These are phyloP conservation scores for Zopfia rhizophila DNA, from an alignment of 2,329 filamentous ascomycete species.

Conservation along the genomic window DNA sequence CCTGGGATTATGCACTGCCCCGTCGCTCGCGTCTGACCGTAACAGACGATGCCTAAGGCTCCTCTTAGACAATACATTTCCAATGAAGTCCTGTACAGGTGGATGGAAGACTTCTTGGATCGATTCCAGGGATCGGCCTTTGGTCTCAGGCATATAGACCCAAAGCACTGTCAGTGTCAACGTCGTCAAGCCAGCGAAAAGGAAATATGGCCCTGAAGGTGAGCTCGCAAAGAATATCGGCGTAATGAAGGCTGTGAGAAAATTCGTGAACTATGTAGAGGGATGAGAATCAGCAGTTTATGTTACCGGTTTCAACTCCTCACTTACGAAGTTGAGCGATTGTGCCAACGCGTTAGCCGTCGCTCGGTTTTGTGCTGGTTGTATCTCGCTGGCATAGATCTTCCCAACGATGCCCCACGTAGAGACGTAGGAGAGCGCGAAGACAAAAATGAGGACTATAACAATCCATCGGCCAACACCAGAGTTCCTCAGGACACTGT, in stretches of 20 bases:
- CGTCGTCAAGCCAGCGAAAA: conserved; percentile 41
- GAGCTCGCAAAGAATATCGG: conserved; percentile 60
- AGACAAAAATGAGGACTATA: conserved; percentile 62
- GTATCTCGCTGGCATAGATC: conserved; percentile 69
- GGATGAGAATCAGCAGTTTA: too few species aligned
- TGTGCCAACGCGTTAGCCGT: conserved; percentile 57
- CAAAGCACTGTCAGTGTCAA: conserved; percentile 35
- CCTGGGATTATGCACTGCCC: too few species aligned
- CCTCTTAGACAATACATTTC: too few species aligned
- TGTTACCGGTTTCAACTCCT: too few species aligned
- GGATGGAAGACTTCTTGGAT: conserved; percentile 63
- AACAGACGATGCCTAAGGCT: too few species aligned
- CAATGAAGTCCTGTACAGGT: too few species aligned
- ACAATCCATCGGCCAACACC: conserved; percentile 62
- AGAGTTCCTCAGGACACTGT: conserved; percentile 52
- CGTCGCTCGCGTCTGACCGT: too few species aligned
- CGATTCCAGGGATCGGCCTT: conserved; percentile 59
- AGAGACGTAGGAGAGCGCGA: conserved; percentile 58
- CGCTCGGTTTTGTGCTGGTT: conserved; percentile 65
- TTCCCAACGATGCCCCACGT: conserved; percentile 67
- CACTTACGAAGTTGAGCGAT: too few species aligned
- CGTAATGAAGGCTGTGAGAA: conserved; percentile 54
- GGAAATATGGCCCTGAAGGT: conserved; percentile 44
- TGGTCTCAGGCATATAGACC: conserved; percentile 63
- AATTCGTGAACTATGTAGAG: conserved; percentile 44